Conservation (phyloP, 495 filamentous ascomycete species). For the Tuber melanosporum region DNA sequence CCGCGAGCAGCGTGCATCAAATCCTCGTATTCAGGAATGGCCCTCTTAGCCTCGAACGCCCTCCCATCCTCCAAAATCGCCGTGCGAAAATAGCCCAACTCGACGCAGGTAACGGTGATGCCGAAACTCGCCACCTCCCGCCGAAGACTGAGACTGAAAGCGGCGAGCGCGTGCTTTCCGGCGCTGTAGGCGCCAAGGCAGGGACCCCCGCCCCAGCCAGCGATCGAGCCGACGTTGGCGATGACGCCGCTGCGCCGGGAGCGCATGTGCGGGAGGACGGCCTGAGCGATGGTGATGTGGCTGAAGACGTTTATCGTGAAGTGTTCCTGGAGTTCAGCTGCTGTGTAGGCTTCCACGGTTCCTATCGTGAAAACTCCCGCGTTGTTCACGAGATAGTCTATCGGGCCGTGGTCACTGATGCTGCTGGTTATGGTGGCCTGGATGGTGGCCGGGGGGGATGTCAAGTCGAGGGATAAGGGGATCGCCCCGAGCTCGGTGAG, state of each 20-base stretch:
- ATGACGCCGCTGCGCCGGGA: conserved; percentile 45
- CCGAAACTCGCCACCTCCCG: conserved; percentile 48
- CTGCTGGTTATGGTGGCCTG: neutral
- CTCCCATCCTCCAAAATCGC: neutral
- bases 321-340: neutral
- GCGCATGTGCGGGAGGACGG: conserved; percentile 50
- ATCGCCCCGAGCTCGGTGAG: conserved; percentile 47
- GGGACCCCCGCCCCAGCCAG: conserved; percentile 14
- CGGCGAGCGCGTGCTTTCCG: neutral
- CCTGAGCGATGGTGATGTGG: conserved; percentile 34
- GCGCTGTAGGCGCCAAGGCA: neutral
- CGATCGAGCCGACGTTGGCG: conserved; percentile 50
- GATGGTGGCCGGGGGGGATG: neutral
- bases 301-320: neutral
- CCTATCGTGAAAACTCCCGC: neutral
- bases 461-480: conserved; percentile 44
- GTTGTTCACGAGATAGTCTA: neutral
- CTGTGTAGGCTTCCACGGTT: neutral
- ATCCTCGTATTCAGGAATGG: neutral
- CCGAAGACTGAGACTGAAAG: conserved; percentile 44
- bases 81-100: conserved; percentile 52
- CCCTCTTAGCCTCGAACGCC: neutral
- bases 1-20: neutral
- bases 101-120: conserved; percentile 47
- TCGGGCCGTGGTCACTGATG: neutral